Base-by-base conservation (phyloP, 2,329 filamentous ascomycete species). In the Colletotrichum kahawae region DNA sequence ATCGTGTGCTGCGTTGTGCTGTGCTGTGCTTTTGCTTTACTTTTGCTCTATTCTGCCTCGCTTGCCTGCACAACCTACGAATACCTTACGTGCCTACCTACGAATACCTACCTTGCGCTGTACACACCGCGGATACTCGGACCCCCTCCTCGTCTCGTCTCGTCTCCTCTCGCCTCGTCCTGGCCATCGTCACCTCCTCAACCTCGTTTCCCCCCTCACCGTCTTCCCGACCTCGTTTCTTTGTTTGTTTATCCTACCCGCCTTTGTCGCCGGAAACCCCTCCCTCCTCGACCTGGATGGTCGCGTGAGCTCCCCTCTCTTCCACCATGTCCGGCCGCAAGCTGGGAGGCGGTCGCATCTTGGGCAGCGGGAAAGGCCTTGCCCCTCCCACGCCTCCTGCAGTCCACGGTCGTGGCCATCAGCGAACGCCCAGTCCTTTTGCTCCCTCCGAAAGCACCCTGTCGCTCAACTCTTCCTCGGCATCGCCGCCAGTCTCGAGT, bases 341-440 rank as follows among this genome's bases (percentile, higher is more conserved):
- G 88, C 91, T 98, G 84, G 96, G 96, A 85, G 96, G 96, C 86
- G 96, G 96, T 84, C 93, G 96, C 87, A 93, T 98, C 82, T 88
- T 98, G 80, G 96, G 96, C 81, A 97, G 91, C 86, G 95, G 95
- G 81, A 95, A 93, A 85, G 92, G 93, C 81, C 91, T 98, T 80
- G 94, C 93, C 79, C 94, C 95, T 80, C 89, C 90, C 31, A 81
- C 85, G 65, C 81, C 86, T 70, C 81, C 84, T 51, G 76, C 80
- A 79, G 85, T 84, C 82, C 70, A 68, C 16, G 69, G 43, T 51
- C 43, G 43, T 51, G 43, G 57, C 63, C 83, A 85, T 79, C 88
- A 82, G 84, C 84, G 83, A 79, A 85, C 87, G 38, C 83, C 83
- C 77, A 91, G 87, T 80, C 90, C 87, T 65, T 85, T 89, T 75